Conservation (phyloP, 495 filamentous ascomycete species). For the Thermochaetoides thermophila region DNA sequence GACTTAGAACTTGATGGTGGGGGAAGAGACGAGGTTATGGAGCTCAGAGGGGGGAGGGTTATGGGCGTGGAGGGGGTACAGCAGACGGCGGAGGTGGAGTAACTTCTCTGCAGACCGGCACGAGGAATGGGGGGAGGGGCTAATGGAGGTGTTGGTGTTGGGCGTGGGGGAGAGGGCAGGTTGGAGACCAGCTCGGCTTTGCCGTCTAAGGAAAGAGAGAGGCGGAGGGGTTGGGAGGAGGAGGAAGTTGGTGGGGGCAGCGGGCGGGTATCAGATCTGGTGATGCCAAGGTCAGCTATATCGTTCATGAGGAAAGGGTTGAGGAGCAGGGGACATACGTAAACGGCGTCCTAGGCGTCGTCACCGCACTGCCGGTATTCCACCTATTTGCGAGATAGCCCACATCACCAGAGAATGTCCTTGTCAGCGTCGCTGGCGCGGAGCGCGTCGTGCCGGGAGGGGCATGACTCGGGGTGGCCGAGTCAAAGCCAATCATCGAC, state of each 20-base stretch:
- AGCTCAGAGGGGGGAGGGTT: too few relatives aligned
- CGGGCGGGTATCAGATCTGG: constrained; percentile 22
- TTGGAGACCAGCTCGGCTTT: constrained; percentile 63
- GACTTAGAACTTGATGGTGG: neutral
- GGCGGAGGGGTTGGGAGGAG: constrained; percentile 31
- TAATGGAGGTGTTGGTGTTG: constrained; percentile 13
- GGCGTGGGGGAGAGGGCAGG: constrained; percentile 55
- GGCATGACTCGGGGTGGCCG: too few relatives aligned
- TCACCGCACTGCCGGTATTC: constrained; percentile 21
- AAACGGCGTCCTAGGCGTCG: neutral
- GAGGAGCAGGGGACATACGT: neutral
- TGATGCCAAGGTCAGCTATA: neutral
- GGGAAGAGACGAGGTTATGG: too few relatives aligned
- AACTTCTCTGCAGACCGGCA: neutral
- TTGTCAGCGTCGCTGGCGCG: too few relatives aligned
- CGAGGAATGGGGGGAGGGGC: constrained; percentile 28
- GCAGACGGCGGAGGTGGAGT: neutral
- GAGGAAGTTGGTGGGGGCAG: constrained; percentile 19
- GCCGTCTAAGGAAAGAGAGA: constrained; percentile 70
- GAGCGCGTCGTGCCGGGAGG: too few relatives aligned
- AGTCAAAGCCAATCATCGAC: too few relatives aligned
- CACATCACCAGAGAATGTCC: too few relatives aligned
- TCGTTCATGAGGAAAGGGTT: neutral
- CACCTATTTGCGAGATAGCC: too few relatives aligned
- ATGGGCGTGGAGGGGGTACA: neutral